Percentiles rank a stretch among this genome's conserved stretches.
Conservation (phyloP, 23 red algal species). For the Gracilaria domingensis region DNA sequence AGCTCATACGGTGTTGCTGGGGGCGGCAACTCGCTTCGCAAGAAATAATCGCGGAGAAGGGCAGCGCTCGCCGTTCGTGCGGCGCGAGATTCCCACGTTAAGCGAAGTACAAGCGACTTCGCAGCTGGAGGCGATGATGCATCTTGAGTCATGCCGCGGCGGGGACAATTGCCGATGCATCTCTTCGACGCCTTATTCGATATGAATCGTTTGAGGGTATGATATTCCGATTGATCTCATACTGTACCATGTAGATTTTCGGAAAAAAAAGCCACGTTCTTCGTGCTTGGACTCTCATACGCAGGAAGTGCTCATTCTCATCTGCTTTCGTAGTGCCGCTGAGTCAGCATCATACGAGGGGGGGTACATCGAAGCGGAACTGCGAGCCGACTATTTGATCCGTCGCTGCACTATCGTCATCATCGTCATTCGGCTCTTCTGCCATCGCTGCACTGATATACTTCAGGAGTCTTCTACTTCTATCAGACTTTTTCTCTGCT, state of each 20-base stretch:
- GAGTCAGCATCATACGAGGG: too few species aligned
- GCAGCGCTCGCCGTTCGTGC: slow-evolving; percentile 22
- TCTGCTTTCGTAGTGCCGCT: too few species aligned
- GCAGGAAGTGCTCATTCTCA: too few species aligned
- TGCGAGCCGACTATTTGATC: too few species aligned
- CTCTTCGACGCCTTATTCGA: background rate
- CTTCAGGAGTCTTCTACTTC: background rate
- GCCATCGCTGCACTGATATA: too few species aligned
- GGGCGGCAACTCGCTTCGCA: slow-evolving; percentile 3
- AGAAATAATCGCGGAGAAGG: slow-evolving; percentile 39
- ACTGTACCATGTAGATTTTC: background rate
- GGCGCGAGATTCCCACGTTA: slow-evolving; percentile 25
- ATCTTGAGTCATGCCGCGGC: slow-evolving; percentile 1
- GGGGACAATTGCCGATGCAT: background rate
- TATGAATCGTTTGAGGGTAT: too few species aligned
- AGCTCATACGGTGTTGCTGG: slow-evolving; percentile 16
- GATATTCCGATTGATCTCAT: background rate
- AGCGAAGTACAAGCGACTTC: background rate
- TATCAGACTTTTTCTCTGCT: background rate
- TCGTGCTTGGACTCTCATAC: too few species aligned
- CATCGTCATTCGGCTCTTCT: too few species aligned
- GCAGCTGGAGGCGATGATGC: background rate
- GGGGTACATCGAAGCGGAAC: too few species aligned
- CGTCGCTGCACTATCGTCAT: too few species aligned
- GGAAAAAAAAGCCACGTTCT: background rate